phyloP scores from a whole-genome alignment of 1,284 basidiomycete genomes.

The Schizophyllum commune region DNA sequence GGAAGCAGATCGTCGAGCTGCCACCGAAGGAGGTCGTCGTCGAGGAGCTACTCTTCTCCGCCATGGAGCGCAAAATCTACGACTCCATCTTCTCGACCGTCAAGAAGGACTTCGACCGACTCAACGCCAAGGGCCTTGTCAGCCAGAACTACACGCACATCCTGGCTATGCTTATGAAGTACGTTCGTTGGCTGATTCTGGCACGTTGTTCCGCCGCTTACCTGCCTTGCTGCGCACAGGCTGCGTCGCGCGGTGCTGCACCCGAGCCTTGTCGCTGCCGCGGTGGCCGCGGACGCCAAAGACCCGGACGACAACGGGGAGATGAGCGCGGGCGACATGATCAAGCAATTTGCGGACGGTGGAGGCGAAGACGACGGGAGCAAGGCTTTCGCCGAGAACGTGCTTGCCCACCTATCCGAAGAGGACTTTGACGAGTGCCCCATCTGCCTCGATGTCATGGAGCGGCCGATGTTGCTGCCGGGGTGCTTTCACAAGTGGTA shows the following conservation, averaged over 20 bases:
- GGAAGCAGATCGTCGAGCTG: constrained; percentile 83
- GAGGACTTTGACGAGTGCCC: constrained; percentile 63
- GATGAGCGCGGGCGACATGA: constrained; percentile 56
- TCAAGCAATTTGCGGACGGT: constrained; percentile 42
- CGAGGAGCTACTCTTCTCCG: constrained; percentile 70
- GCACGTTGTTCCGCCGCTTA: neutral
- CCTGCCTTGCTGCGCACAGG: constrained; percentile 29
- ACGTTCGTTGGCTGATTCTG: constrained; percentile 12
- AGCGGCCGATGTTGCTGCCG: constrained; percentile 64
- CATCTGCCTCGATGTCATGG: constrained; percentile 74
- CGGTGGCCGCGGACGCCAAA: constrained; percentile 36
- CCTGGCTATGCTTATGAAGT: constrained; percentile 88
- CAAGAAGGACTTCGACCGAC: constrained; percentile 66
- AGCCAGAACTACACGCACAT: constrained; percentile 87
- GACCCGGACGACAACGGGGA: constrained; percentile 35
- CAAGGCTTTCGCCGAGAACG: constrained; percentile 54
- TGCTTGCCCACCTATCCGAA: constrained; percentile 53
- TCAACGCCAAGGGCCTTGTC: constrained; percentile 70
- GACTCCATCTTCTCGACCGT: constrained; percentile 65
- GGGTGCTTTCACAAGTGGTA: constrained; percentile 75
- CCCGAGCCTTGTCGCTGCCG: constrained; percentile 61
- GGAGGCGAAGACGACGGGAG: constrained; percentile 26
- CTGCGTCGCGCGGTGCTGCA: constrained; percentile 84
- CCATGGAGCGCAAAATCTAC: constrained; percentile 75
- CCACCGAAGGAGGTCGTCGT: constrained; percentile 75